phyloP scores from a whole-genome alignment of 306 rosid species.

The Canavalia ensiformis region DNA sequence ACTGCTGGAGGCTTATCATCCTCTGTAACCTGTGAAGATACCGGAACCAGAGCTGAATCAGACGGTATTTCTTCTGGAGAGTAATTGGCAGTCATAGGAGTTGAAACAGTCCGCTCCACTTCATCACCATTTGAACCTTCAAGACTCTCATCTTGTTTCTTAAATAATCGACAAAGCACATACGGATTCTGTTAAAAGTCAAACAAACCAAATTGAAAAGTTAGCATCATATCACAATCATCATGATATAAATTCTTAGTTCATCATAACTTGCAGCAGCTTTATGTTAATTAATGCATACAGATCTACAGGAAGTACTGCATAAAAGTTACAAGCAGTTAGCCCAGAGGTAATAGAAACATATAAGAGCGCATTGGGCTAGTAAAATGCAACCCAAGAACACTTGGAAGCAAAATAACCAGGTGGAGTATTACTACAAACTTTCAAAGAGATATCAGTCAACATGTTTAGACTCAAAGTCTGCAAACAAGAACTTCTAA shows the following conservation, averaged over 20 bases:
- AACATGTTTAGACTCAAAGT: conserved; percentile 24
- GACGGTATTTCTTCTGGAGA: conserved; percentile 70
- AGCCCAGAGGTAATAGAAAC: neutral
- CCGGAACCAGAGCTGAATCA: conserved; percentile 50
- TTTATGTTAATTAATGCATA: neutral
- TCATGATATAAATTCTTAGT: neutral
- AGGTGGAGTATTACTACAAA: neutral
- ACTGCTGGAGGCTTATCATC: conserved; percentile 49
- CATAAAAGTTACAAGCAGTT: conserved; percentile 10
- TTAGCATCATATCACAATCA: conserved; percentile 41
- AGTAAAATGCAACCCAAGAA: conserved; percentile 35
- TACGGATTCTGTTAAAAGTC: conserved; percentile 71
- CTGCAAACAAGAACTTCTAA: conserved; percentile 31
- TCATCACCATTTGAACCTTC: conserved; percentile 67
- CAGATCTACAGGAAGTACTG: conserved; percentile 8
- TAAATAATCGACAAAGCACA: conserved; percentile 89
- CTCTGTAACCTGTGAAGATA: conserved; percentile 58
- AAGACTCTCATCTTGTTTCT: conserved; percentile 79
- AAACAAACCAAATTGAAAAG: conserved; percentile 44
- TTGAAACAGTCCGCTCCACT: conserved; percentile 58
- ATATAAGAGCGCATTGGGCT: neutral
- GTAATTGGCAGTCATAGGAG: conserved; percentile 56
- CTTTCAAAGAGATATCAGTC: neutral
- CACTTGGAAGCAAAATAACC: conserved; percentile 28
- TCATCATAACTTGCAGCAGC: conserved; percentile 33